Conservation (phyloP, 306 rosid species). For the Betula pendula region DNA sequence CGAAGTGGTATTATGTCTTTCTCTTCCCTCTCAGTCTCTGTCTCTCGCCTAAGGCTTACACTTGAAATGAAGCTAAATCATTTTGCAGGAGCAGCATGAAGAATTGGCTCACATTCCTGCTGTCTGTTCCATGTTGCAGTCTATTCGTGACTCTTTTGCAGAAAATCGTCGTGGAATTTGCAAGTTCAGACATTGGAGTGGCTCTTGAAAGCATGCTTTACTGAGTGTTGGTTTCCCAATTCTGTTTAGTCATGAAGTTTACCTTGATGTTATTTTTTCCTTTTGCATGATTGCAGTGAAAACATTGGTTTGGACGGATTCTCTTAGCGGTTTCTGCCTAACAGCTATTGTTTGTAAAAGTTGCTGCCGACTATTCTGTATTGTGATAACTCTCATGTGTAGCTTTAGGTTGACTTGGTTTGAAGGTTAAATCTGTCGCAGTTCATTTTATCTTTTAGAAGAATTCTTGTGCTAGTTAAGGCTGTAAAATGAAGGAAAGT, state of each 20-base stretch:
- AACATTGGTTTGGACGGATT: background rate
- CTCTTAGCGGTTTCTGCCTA: constrained; percentile 10
- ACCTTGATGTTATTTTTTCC: too few species aligned
- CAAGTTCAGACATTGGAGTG: constrained; percentile 65
- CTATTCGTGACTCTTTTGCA: constrained; percentile 59
- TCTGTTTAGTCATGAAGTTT: background rate
- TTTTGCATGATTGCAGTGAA: background rate
- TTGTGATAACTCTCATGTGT: background rate
- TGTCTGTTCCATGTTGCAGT: constrained; percentile 58
- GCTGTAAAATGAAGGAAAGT: constrained; percentile 18
- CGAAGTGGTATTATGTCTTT: constrained; percentile 60
- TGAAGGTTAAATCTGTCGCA: constrained; percentile 12
- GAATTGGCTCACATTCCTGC: constrained; percentile 53
- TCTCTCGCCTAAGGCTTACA: background rate
- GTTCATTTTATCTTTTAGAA: constrained; percentile 22
- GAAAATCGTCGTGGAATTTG: constrained; percentile 80
- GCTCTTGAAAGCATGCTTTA: constrained; percentile 42
- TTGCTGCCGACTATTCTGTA: background rate
- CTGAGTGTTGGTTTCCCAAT: constrained; percentile 6
- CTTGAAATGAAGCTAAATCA: constrained; percentile 1
- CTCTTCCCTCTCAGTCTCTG: background rate
- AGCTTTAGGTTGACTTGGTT: constrained; percentile 5
- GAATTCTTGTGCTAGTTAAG: constrained; percentile 19
- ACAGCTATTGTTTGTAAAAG: constrained; percentile 1
- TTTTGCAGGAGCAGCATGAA: constrained; percentile 69